Evolutionary conservation across 257 asterid genomes (phyloP).

Genomic region (Prunella vulgaris): DNA sequence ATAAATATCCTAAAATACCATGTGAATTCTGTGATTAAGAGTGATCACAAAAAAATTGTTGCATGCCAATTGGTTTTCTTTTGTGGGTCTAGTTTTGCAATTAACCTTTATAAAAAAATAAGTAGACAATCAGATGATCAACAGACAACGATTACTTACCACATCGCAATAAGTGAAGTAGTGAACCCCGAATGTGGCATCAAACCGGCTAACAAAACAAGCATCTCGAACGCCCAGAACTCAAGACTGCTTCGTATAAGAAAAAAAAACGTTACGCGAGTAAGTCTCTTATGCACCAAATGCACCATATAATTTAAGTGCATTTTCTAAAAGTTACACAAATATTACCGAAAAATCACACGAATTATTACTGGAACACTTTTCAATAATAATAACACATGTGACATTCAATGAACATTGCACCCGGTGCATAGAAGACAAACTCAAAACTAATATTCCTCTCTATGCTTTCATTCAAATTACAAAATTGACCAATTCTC

Average conservation of each 20-base stretch:
- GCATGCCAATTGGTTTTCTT: neutral
- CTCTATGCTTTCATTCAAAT: neutral
- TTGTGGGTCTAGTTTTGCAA: neutral
- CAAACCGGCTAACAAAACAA: constrained; percentile 73
- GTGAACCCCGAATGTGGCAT: constrained; percentile 66
- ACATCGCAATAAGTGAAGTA: constrained; percentile 76
- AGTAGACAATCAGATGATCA: neutral
- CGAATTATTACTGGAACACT: too few species aligned
- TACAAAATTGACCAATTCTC: constrained; percentile 14
- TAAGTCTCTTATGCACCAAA: too few species aligned
- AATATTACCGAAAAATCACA: too few species aligned
- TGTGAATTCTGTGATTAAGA: too few species aligned
- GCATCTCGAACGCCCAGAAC: constrained; percentile 81
- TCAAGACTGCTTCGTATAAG: constrained; percentile 52
- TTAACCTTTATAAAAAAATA: neutral
- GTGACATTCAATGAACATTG: too few species aligned
- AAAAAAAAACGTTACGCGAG: too few species aligned
- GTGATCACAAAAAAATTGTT: too few species aligned
- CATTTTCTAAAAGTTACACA: too few species aligned
- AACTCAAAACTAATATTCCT: neutral
- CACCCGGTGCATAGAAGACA: too few species aligned
- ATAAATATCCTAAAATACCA: neutral
- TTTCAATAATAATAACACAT: too few species aligned
- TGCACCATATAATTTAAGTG: too few species aligned
- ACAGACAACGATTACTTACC: constrained; percentile 34